Evolutionary conservation across 176 grass and related monocot species (phyloP), one percentile per base, ranked within the genome.

Genomic region (Zoysia pacifica): DNA sequence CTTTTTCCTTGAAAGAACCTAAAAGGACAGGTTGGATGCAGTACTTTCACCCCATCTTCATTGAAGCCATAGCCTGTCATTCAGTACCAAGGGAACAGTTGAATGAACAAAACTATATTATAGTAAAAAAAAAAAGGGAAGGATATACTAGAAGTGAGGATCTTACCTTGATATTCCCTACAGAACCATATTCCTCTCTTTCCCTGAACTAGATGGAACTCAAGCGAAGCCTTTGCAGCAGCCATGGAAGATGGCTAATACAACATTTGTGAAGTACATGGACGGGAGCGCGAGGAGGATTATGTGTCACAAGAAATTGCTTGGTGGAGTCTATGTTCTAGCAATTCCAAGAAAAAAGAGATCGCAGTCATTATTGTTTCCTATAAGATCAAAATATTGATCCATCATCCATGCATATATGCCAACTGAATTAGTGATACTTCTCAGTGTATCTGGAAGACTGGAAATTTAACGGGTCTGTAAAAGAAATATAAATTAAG

Each of bases 161-260:
- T 35, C 13, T 68, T 82, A 86, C 93, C 94, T 87, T 97, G 91
- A 68, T 97, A 97, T 36, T 89, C 91, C 52, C 94, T 89, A 11
- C 89, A 90, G 79, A 90, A 97, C 94, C 94, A 97, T 68, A 97
- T 86, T 72, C 81, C 66, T 76, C 89, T 87, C 18, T 82, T 90
- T 52, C 94, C 91, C 77, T 97, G 94, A 42, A 97, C 86, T 47
- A 49, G 85, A n/a, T 64, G 73, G 74, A 94, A 85, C 87, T 92
- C 82, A 39, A 85, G 15, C 19, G 94, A 91, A 65, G 91, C 94
- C 81, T 81, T 92, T 51, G 85, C 88, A n/a, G 91, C 91, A 46
- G 87, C 89, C 37, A 94, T 89, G 0, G 94, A 84, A 7, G 94
- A 89, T 16, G 94, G 51, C 94, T 83, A 1, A 91, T 97, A 60